Base-by-base conservation (phyloP, 164 flowering plant species). In the Platanus orientalis region DNA sequence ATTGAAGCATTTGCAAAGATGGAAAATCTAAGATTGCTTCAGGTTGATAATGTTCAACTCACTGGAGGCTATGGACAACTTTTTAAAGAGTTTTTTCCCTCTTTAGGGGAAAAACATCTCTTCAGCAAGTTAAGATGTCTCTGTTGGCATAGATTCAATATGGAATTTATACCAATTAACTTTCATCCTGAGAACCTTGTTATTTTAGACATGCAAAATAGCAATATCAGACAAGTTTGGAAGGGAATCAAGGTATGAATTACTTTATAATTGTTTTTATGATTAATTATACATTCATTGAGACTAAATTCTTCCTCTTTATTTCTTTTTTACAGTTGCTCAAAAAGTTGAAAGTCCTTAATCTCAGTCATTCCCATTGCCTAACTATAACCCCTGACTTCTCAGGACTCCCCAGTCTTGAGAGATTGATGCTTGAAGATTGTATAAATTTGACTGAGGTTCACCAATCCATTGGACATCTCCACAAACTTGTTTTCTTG, bases 121-220 rank as follows among this genome's bases (percentile, higher is more conserved):
- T 27, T 71, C 0, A 14, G 24, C 14, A 9, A 54, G 17, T 27
- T 75, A 28, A 64, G 60, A 36, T 57, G 57, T 49, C 47, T 75
- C 4, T n/a, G 30, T 51, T 75, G 71, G 78, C 55, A 40, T 17
- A 54, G 60, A 7, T 71, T 39, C n/a, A 72, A 61, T 13, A 16
- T 60, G 44, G 27, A 55, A 4, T 60, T 29, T 21, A 6, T 75
- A 9, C 75, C 75, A 12, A 19, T 23, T 13, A 45, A 68, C 4
- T 57, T 67, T 42, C 4, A 26, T 45, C 45, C 44, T 16, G 44
- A 30, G 32, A 49, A 61, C 3, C 40, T 76, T 3, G 72, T 66
- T 25, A 68, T 29, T 11, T 27, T 73, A 25, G 48, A 70, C 20
- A 17, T 75, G 66, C 50, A 12, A 0, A 9, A 32, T 20, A 61